phyloP scores from a whole-genome alignment of 2,329 filamentous ascomycete species.

The Beauveria sp. region DNA sequence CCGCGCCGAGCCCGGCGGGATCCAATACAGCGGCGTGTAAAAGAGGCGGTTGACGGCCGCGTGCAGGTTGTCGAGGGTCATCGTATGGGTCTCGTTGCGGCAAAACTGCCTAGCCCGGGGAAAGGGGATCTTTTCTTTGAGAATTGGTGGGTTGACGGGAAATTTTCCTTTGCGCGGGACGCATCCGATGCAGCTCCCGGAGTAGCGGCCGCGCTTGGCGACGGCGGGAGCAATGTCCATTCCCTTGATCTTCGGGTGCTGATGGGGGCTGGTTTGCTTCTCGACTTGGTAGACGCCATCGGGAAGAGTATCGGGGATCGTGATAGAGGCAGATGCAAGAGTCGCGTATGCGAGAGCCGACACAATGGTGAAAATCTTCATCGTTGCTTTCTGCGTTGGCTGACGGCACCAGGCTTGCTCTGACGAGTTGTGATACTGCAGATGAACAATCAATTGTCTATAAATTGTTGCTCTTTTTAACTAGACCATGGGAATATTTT shows the following conservation, averaged over 20 bases:
- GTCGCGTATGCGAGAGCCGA: neutral
- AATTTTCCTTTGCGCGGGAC: no score
- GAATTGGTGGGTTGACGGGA: no score
- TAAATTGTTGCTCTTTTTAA: no score
- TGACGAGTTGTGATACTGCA: no score
- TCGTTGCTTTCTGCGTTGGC: neutral
- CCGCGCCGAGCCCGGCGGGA: constrained; percentile 4
- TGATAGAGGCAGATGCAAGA: neutral
- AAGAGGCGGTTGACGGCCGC: constrained; percentile 11
- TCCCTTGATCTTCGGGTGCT: neutral
- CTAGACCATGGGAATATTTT: no score
- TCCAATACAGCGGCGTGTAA: constrained; percentile 11
- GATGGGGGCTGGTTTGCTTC: neutral
- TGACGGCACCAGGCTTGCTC: no score
- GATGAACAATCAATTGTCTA: no score
- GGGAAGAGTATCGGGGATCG: neutral
- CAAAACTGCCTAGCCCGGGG: neutral
- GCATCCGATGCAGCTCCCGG: neutral
- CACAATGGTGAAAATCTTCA: neutral
- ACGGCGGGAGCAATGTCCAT: neutral
- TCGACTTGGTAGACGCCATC: neutral
- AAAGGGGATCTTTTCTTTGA: neutral
- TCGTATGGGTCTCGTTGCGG: neutral
- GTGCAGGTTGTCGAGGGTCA: constrained; percentile 3
- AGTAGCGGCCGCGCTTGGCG: neutral